phyloP scores from a whole-genome alignment of 2,329 filamentous ascomycete genomes.

The Fonsecaea erecta region DNA sequence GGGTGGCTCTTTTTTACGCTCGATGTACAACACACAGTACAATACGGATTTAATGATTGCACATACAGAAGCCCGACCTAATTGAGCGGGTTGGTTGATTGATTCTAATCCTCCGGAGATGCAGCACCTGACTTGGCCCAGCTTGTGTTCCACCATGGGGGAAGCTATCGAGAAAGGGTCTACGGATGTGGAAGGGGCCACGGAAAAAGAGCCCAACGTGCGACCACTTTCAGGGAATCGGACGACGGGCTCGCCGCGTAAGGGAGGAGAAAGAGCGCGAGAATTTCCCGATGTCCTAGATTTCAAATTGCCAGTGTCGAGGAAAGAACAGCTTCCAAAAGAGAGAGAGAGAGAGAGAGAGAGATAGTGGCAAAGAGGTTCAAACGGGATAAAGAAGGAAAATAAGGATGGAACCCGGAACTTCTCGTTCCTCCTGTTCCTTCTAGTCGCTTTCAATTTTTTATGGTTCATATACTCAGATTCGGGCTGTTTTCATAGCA shows the following conservation, averaged over 20 bases:
- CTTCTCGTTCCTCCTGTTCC: background rate
- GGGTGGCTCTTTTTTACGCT: background rate
- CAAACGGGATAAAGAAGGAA: background rate
- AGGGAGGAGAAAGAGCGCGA: background rate
- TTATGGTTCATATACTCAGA: background rate
- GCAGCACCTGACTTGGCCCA: background rate
- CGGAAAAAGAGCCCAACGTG: background rate
- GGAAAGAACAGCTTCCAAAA: background rate
- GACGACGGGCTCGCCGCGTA: background rate
- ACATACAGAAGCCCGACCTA: background rate
- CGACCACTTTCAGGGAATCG: background rate
- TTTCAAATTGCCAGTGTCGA: background rate
- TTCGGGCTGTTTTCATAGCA: conserved; percentile 20
- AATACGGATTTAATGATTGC: conserved; percentile 3
- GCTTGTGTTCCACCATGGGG: background rate
- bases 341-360: background rate
- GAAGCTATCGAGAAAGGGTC: background rate
- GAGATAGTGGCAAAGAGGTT: background rate
- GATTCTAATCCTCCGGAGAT: background rate
- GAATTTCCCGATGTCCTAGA: background rate
- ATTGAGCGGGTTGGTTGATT: background rate
- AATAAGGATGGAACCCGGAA: background rate
- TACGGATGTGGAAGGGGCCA: background rate
- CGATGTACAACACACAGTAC: conserved; percentile 10
- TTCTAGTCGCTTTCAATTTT: background rate